A percentile compares a stretch with the other conserved stretches of the same genome.
phyloP scores from a whole-genome alignment of 345 rosid genomes.

The Hypericum perforatum region DNA sequence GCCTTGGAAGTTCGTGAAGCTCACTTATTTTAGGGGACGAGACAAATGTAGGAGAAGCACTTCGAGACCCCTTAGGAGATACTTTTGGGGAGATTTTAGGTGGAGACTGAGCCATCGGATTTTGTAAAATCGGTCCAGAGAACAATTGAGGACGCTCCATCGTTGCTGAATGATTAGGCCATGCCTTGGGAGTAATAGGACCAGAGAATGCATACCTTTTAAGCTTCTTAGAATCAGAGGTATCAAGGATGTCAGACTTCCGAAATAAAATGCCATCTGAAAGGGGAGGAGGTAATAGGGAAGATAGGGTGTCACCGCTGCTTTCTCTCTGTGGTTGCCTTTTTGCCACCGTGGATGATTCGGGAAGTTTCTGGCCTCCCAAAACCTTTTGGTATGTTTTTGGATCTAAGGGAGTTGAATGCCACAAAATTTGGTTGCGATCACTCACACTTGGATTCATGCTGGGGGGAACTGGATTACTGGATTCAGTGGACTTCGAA shows the following conservation, averaged over 20 bases:
- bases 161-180: conserved; percentile 8
- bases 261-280: conserved; percentile 15
- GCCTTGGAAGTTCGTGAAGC: conserved; percentile 29
- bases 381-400: conserved; percentile 15
- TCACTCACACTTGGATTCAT: conserved; percentile 14
- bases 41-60: conserved; percentile 19
- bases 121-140: conserved; percentile 62
- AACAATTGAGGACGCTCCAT: conserved; percentile 28
- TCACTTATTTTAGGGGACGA: conserved; percentile 24
- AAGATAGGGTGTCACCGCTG: conserved; percentile 15
- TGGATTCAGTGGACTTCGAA: conserved; percentile 28
- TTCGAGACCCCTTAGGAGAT: conserved; percentile 15
- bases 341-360: conserved; percentile 20
- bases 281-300: conserved; percentile 17
- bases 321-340: conserved; percentile 48
- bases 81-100: conserved; percentile 28
- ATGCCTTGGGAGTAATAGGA: conserved; percentile 18
- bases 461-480: conserved; percentile 9
- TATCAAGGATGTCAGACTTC: conserved; percentile 8
- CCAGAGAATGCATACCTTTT: conserved; percentile 21
- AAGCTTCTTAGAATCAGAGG: conserved; percentile 15
- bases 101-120: conserved; percentile 10
- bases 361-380: conserved; percentile 35
- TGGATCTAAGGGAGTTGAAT: conserved; percentile 16
- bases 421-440: conserved; percentile 10